These are phyloP conservation scores for Aegilops umbellulata DNA, from an alignment of 176 grass and related monocot genomes.

Conservation along the genomic window DNA sequence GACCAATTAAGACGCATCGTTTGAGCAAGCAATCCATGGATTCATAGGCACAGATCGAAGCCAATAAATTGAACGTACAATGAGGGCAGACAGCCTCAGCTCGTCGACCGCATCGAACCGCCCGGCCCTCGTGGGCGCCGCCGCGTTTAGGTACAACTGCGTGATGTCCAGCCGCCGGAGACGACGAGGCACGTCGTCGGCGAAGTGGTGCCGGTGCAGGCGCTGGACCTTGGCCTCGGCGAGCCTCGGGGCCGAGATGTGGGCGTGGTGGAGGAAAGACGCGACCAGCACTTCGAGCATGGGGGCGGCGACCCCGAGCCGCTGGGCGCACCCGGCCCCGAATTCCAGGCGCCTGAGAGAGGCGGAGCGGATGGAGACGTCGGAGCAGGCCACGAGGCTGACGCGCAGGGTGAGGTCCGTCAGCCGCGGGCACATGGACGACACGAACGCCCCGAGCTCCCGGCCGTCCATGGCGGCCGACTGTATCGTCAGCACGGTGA, in stretches of 20 bases:
- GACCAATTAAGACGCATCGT: background rate
- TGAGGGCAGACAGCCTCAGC: background rate
- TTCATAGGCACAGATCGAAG: background rate
- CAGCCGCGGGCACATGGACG: background rate
- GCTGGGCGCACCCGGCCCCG: background rate
- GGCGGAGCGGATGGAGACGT: background rate
- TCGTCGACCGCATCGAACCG: background rate
- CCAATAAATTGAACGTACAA: background rate
- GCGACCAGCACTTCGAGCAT: background rate
- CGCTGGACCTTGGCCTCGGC: background rate
- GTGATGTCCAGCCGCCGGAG: background rate
- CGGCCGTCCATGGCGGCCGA: background rate
- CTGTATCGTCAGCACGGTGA: background rate
- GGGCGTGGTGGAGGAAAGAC: background rate
- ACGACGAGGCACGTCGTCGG: background rate
- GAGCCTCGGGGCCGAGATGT: slow-evolving; percentile 2
- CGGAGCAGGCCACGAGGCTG: too few relatives aligned
- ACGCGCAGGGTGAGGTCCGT: background rate
- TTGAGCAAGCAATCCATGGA: background rate
- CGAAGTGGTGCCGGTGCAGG: background rate
- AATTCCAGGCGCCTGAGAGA: background rate
- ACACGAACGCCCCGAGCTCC: background rate
- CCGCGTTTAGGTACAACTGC: background rate
- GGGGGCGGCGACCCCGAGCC: background rate
- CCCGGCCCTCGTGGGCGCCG: background rate